A percentile compares a stretch with the other conserved stretches of the same genome.
Evolutionary conservation across 1,284 basidiomycete species (phyloP).

Genomic region (Austropuccinia psidii): DNA sequence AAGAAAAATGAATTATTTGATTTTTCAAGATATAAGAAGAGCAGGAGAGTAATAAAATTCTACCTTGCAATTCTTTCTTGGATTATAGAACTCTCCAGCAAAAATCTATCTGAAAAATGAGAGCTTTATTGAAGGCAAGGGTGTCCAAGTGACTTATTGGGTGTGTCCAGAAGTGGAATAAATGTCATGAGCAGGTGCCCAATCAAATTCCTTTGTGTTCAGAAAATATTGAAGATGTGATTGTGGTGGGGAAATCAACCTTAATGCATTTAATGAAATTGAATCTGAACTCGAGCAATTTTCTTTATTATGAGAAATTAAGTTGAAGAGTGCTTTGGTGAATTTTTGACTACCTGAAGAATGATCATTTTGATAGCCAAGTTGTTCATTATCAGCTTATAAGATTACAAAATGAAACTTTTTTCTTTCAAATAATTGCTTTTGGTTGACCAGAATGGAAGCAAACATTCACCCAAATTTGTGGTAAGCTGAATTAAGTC

Average conservation of each 20-base stretch:
- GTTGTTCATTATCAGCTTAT: not conserved
- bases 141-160: constrained; percentile 19
- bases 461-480: constrained; percentile 7
- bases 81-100: not conserved
- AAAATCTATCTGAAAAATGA: not conserved
- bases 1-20: not conserved
- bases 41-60: not conserved
- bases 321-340: constrained; percentile 4
- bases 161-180: not conserved
- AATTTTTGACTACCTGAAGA: not conserved
- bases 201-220: constrained; percentile 11
- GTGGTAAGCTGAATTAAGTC: constrained; percentile 19
- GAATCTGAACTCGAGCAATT: not conserved
- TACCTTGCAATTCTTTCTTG: constrained; percentile 33
- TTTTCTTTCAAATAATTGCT: constrained; percentile 22
- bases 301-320: constrained; percentile 9
- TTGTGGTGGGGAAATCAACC: not conserved
- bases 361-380: not conserved
- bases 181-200: constrained; percentile 8
- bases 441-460: constrained; percentile 18
- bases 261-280: constrained; percentile 9
- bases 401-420: constrained; percentile 21
- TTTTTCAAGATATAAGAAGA: not conserved
- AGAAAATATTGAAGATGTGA: not conserved
- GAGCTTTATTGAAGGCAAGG: constrained; percentile 1